Percentiles rank a stretch among this genome's conserved stretches.
Conservation (phyloP, 1,284 basidiomycete species). For the Pholiota adiposa region DNA sequence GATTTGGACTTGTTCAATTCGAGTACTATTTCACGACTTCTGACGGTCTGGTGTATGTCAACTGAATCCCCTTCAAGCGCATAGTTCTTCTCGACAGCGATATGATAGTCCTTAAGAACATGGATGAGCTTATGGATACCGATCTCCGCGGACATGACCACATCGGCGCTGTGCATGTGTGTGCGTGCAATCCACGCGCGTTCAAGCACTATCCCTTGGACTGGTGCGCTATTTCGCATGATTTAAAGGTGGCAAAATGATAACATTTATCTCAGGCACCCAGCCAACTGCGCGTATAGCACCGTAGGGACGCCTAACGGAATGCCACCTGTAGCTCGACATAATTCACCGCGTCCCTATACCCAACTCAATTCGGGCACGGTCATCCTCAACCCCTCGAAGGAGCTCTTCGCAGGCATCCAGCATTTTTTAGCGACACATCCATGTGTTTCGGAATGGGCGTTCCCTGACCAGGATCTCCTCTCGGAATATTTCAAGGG, state of each 20-base stretch:
- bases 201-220: conserved; percentile 86
- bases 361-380: conserved; percentile 87
- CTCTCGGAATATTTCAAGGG: conserved; percentile 82
- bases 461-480: conserved; percentile 94
- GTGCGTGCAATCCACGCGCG: conserved; percentile 91
- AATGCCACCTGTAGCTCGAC: conserved; percentile 50
- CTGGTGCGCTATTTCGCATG: conserved; percentile 61
- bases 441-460: conserved; percentile 69
- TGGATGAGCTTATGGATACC: conserved; percentile 90
- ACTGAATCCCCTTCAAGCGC: conserved; percentile 50
- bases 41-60: not conserved
- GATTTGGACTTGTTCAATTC: conserved; percentile 77
- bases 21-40: conserved; percentile 52
- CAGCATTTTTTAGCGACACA: conserved; percentile 68
- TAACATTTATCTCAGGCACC: conserved; percentile 61
- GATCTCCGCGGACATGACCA: conserved; percentile 61
- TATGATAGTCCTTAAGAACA: conserved; percentile 86
- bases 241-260: not conserved
- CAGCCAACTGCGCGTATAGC: conserved; percentile 89
- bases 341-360: conserved; percentile 70
- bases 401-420: conserved; percentile 54
- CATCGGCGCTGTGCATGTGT: conserved; percentile 89
- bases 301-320: conserved; percentile 58
- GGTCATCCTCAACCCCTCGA: conserved; percentile 83
- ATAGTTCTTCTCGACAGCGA: conserved; percentile 89